Percentiles rank a stretch among this genome's conserved stretches.
These are phyloP conservation scores for Phytophthora pluvialis DNA, from an alignment of 352 stramenopile genomes.

Conservation along the genomic window DNA sequence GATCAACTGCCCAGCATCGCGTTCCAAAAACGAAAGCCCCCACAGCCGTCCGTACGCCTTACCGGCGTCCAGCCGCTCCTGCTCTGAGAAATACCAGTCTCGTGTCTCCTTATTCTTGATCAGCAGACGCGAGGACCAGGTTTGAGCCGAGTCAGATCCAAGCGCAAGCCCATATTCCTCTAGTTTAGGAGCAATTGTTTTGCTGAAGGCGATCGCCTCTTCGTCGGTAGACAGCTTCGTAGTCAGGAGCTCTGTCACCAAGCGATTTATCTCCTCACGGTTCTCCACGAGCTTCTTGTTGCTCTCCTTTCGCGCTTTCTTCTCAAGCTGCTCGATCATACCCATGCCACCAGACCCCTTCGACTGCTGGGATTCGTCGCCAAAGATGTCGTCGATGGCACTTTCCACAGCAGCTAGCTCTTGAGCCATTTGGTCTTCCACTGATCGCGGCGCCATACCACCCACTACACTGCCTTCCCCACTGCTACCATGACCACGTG, in stretches of 20 bases:
- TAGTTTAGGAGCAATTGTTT: constrained; percentile 59
- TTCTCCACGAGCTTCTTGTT: constrained; percentile 91
- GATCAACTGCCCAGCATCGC: constrained; percentile 75
- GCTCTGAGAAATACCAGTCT: constrained; percentile 86
- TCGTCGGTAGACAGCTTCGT: constrained; percentile 63
- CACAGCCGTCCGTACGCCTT: constrained; percentile 80
- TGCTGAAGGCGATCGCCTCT: constrained; percentile 74
- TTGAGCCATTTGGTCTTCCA: constrained; percentile 87
- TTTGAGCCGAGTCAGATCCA: constrained; percentile 74
- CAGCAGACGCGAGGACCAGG: constrained; percentile 82
- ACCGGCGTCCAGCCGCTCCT: constrained; percentile 79
- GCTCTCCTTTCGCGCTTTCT: constrained; percentile 83
- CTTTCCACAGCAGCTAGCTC: constrained; percentile 81
- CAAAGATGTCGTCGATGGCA: constrained; percentile 86
- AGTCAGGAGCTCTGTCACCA: constrained; percentile 61
- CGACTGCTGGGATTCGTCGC: constrained; percentile 71
- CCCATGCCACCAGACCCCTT: constrained; percentile 79
- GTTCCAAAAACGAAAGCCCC: constrained; percentile 83
- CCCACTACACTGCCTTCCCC: constrained; percentile 16
- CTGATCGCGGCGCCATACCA: constrained; percentile 41
- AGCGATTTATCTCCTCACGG: constrained; percentile 60
- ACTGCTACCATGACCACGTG: constrained; percentile 27
- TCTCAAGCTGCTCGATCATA: constrained; percentile 90
- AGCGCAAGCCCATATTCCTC: constrained; percentile 71
- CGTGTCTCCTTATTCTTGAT: constrained; percentile 91